Conservation (phyloP, 2,329 filamentous ascomycete species). For the Exserohilum turcica region DNA sequence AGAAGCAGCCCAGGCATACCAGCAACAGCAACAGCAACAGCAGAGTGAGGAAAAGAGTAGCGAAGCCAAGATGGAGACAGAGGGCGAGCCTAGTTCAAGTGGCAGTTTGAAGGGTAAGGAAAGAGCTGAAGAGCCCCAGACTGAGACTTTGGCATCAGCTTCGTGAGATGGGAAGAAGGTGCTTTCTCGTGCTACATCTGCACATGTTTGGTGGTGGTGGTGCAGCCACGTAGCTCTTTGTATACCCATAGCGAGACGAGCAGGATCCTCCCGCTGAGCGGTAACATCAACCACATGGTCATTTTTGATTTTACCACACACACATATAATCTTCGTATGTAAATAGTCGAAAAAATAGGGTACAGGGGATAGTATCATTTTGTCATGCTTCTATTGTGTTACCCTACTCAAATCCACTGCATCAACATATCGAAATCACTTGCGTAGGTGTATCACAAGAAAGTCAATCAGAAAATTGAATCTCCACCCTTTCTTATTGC, state of each 20-base stretch:
- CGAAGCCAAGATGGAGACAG: conserved; percentile 14
- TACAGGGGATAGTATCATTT: too few species aligned
- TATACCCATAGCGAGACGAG: not conserved
- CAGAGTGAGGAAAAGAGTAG: conserved; percentile 9
- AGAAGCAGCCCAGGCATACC: conserved; percentile 11
- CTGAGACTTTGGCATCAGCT: not conserved
- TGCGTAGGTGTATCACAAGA: too few species aligned
- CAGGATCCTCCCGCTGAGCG: not conserved
- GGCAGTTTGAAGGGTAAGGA: conserved; percentile 27
- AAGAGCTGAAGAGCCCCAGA: conserved; percentile 11
- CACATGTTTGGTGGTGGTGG: not conserved
- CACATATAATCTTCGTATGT: too few species aligned
- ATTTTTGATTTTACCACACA: too few species aligned
- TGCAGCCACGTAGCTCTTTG: not conserved
- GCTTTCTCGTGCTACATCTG: not conserved
- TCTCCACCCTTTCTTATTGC: too few species aligned
- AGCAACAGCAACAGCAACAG: conserved; percentile 5
- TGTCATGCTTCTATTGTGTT: too few species aligned
- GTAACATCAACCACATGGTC: not conserved
- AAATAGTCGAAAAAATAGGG: too few species aligned
- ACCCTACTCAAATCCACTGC: too few species aligned
- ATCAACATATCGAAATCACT: too few species aligned
- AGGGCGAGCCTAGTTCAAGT: not conserved
- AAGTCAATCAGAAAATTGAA: too few species aligned
- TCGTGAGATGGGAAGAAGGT: not conserved